phyloP scores from a whole-genome alignment of 2,329 filamentous ascomycete genomes.

The Westerdykella sp. region DNA sequence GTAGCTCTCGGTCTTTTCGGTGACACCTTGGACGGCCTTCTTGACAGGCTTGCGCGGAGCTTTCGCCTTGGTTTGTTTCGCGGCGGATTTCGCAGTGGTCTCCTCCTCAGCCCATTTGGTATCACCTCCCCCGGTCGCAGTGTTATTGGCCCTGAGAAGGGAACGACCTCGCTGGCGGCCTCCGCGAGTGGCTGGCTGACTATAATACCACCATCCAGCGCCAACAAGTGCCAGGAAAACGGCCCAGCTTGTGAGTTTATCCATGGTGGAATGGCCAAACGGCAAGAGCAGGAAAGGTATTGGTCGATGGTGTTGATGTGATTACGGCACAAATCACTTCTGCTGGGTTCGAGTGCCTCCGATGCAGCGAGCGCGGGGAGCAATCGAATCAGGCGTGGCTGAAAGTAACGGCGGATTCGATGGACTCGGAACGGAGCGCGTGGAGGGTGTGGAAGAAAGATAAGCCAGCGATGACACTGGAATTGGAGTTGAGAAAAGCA shows the following conservation, averaged over 20 bases:
- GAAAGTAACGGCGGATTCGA: too few species aligned
- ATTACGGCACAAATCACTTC: too few species aligned
- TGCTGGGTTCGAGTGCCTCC: too few species aligned
- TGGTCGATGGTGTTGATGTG: too few species aligned
- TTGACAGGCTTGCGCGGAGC: conserved; percentile 32
- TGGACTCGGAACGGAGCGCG: too few species aligned
- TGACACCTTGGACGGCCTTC: conserved; percentile 29
- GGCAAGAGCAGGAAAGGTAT: too few species aligned
- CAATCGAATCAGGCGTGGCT: too few species aligned
- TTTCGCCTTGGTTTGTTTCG: conserved; percentile 26
- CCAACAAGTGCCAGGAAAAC: conserved; percentile 26
- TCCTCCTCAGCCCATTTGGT: conserved; percentile 25
- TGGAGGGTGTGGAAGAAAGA: too few species aligned
- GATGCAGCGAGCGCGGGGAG: too few species aligned
- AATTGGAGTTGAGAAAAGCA: too few species aligned
- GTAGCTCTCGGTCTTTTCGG: conserved; percentile 27
- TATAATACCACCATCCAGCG: conserved; percentile 26
- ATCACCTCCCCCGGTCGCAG: conserved; percentile 16
- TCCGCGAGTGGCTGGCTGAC: conserved; percentile 14
- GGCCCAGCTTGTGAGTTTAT: conserved; percentile 14
- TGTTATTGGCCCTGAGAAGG: conserved; percentile 18
- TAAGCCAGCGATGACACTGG: too few species aligned
- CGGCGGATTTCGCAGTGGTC: conserved; percentile 18
- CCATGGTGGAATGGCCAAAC: too few species aligned
- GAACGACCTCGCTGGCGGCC: conserved; percentile 24